phyloP scores from a whole-genome alignment of 805 yeast genomes.

The Saturnispora halmiae region DNA sequence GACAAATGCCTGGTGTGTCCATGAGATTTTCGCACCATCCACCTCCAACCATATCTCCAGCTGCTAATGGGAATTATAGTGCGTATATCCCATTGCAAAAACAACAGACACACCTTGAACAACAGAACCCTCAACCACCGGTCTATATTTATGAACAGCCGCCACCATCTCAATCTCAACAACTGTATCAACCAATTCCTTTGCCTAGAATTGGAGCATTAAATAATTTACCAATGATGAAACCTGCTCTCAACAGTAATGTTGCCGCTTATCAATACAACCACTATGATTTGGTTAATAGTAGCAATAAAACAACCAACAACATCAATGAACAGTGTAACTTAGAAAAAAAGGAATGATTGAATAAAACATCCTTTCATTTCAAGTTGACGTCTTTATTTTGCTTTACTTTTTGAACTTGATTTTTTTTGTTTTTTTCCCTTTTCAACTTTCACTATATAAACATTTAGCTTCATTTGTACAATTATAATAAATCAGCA shows the following conservation, averaged over 20 bases:
- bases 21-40: neutral
- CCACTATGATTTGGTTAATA: too few species aligned
- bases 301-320: too few species aligned
- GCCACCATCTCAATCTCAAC: neutral
- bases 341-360: too few species aligned
- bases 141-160: neutral
- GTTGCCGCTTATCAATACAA: too few species aligned
- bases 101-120: conserved; percentile 12
- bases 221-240: neutral
- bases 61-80: conserved; percentile 11
- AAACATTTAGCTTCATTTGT: neutral
- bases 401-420: too few species aligned
- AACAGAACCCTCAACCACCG: neutral
- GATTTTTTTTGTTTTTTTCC: too few species aligned
- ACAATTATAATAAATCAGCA: too few species aligned
- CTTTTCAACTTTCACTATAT: too few species aligned
- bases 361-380: too few species aligned
- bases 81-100: conserved; percentile 14
- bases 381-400: too few species aligned
- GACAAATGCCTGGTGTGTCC: neutral
- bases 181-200: conserved; percentile 2
- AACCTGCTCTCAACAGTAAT: neutral
- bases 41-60: neutral
- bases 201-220: neutral
- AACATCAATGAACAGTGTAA: too few species aligned